phyloP scores from a whole-genome alignment of 2,329 filamentous ascomycete species.

The Colletotrichum lentis region DNA sequence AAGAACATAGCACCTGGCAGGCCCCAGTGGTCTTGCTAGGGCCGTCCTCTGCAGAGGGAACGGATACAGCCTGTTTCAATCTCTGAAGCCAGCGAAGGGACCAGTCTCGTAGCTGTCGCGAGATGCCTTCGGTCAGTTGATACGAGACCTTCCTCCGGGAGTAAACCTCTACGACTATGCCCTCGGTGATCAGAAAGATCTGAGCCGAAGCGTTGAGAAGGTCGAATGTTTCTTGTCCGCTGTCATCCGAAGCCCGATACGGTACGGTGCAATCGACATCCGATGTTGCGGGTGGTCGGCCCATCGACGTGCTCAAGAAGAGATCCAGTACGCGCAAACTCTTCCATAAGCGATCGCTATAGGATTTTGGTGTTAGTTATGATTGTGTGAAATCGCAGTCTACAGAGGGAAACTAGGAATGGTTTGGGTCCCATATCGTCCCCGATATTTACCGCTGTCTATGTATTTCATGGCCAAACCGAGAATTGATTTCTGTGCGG shows the following conservation, averaged over 20 bases:
- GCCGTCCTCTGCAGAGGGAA: constrained; percentile 40
- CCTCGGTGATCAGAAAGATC: constrained; percentile 60
- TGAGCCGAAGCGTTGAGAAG: constrained; percentile 62
- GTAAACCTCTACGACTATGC: constrained; percentile 61
- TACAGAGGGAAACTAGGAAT: rapidly evolving
- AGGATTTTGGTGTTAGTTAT: constrained; percentile 15
- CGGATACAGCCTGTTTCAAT: constrained; percentile 51
- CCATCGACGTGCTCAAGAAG: constrained; percentile 63
- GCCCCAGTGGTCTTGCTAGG: constrained; percentile 53
- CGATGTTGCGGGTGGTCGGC: constrained; percentile 61
- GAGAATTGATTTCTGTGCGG: constrained; percentile 61
- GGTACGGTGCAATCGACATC: constrained; percentile 64
- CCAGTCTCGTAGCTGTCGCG: constrained; percentile 61
- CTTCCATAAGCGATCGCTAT: constrained; percentile 61
- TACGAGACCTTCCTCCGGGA: constrained; percentile 62
- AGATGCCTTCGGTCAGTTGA: constrained; percentile 62
- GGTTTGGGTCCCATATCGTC: neutral
- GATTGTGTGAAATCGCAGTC: no score
- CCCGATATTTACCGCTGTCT: constrained; percentile 53
- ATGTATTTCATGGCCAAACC: constrained; percentile 56
- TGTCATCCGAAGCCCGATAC: constrained; percentile 49
- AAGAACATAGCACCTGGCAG: constrained; percentile 61
- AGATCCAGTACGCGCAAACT: constrained; percentile 61
- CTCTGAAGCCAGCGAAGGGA: constrained; percentile 57
- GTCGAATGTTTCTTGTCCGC: constrained; percentile 53